These are phyloP conservation scores for Phytophthora pluvialis DNA, from an alignment of 352 stramenopile genomes.

Conservation along the genomic window DNA sequence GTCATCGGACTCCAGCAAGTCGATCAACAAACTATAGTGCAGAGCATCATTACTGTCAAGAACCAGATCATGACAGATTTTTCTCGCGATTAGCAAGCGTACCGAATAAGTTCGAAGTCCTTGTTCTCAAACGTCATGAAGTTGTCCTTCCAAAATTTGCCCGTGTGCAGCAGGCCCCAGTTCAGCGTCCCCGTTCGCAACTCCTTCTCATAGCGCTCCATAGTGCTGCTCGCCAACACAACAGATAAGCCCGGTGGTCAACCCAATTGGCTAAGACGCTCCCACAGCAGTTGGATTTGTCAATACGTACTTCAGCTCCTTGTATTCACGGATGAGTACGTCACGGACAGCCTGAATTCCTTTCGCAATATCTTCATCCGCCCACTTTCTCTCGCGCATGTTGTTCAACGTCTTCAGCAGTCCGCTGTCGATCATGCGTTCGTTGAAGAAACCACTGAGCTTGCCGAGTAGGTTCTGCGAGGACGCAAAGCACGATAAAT, in stretches of 20 bases:
- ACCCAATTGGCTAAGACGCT: neutral
- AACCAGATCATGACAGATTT: neutral
- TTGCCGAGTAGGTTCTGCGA: constrained; percentile 82
- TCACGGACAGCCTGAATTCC: constrained; percentile 79
- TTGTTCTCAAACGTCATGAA: constrained; percentile 96
- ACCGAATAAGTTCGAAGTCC: constrained; percentile 94
- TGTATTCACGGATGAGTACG: constrained; percentile 88
- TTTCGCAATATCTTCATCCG: constrained; percentile 94
- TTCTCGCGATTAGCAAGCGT: constrained; percentile 16
- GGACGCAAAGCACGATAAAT: constrained; percentile 1
- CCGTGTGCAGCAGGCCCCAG: constrained; percentile 97
- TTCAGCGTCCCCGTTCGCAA: constrained; percentile 93
- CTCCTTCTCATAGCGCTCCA: constrained; percentile 97
- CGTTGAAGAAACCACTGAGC: constrained; percentile 82
- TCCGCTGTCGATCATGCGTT: constrained; percentile 96
- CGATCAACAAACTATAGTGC: constrained; percentile 89
- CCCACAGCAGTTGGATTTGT: neutral
- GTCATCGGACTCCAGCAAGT: constrained; percentile 93
- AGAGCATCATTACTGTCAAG: constrained; percentile 1
- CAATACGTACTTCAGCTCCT: constrained; percentile 82
- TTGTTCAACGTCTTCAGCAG: constrained; percentile 95
- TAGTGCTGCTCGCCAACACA: constrained; percentile 70
- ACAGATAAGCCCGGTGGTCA: neutral
- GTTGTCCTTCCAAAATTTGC: constrained; percentile 99
- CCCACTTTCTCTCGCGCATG: constrained; percentile 94